Base-by-base conservation (phyloP, 2,329 filamentous ascomycete genomes). In the Alternaria sp. region DNA sequence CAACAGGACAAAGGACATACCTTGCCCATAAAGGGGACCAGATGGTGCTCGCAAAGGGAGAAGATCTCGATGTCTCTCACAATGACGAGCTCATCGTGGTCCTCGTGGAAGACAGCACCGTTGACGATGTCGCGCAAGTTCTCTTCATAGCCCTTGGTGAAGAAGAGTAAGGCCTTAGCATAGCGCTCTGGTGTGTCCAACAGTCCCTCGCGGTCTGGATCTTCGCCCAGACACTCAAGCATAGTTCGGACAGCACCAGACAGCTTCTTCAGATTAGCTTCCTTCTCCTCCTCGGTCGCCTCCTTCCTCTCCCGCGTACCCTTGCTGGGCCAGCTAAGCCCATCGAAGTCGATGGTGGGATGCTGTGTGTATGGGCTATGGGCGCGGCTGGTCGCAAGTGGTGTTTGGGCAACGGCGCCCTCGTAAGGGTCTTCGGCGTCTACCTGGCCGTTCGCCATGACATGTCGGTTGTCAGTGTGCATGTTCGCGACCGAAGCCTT, bases 51-150 rank as follows among this genome's bases (percentile, higher is more conserved):
- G 84, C 96, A 99, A 46, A 98, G 85, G 68, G 91, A 95, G 81
- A 93, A 97, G 12, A 98, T 88, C 78, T 97, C 94, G 74, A 99
- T 98, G 76, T 98, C 94, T 83, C 97, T 97, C 62, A 99, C 93
- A 74, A 98, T 97, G 28, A 99, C 94, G 83, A 99, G 88, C 81
- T 99, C 96, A 75, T 97, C 96, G 77, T 98, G 95, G 66, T 95
- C 93, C 80, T 98, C 96, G 74, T 97, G 91, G 82, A 99, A 99
- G 57, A 98, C 92, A 17, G 96, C 96, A 59, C 90, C 88, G 79
- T 98, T 98, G 66, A 98, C 92, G 69, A 98, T 91, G 77, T 97
- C 92, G 65, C 89, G 86, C 58, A 97, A 88, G 75, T 97, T 97
- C 83, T 97, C 90, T 83, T 98, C 93, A 79, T 99, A 99, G 46